These are phyloP conservation scores for Mycena crocata DNA, from an alignment of 768 basidiomycete genomes.

Conservation along the genomic window DNA sequence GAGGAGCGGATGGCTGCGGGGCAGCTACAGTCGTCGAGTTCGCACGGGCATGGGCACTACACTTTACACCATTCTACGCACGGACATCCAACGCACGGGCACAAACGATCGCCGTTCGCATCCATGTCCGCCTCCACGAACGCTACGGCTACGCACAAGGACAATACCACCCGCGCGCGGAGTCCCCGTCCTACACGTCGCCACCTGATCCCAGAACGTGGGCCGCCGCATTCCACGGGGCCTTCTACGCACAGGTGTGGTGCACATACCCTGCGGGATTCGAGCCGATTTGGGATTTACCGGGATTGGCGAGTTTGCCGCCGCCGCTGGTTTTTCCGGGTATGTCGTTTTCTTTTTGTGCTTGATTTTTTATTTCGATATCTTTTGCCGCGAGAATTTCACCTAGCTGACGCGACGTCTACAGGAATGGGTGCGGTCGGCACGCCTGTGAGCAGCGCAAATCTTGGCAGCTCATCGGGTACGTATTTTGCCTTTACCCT, in stretches of 20 bases:
- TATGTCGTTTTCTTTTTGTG: no score
- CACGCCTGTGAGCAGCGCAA: no score
- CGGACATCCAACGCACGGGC: no score
- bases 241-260: constrained; percentile 3
- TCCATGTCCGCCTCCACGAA: no score
- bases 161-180: not conserved
- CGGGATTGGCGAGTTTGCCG: not conserved
- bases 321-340: no score
- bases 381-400: not conserved
- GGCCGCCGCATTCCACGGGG: not conserved
- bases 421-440: no score
- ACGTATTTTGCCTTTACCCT: no score
- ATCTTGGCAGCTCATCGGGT: no score
- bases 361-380: no score
- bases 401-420: not conserved
- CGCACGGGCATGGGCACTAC: not conserved
- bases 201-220: not conserved
- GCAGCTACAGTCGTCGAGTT: not conserved
- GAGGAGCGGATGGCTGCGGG: constrained; percentile 15
- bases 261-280: constrained; percentile 7
- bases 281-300: not conserved
- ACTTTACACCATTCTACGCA: no score
- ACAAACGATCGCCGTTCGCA: no score
- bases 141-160: no score
- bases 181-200: not conserved